Percentiles rank a stretch among this genome's conserved stretches.
These are phyloP conservation scores for Boechera stricta DNA, from an alignment of 345 rosid species.

Conservation along the genomic window DNA sequence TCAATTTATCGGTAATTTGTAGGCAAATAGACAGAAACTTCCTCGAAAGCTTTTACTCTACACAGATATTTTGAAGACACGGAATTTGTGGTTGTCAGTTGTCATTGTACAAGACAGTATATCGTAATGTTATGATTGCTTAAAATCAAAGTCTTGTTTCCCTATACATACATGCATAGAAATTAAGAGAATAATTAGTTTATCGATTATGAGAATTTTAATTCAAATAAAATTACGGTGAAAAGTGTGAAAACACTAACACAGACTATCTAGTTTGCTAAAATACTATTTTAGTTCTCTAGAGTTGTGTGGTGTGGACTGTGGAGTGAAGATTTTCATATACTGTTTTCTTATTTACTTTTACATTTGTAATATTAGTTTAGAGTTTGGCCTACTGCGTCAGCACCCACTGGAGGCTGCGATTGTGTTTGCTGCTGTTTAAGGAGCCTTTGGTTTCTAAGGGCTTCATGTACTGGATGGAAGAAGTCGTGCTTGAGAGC, in stretches of 20 bases:
- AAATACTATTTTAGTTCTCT: neutral
- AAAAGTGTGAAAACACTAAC: neutral
- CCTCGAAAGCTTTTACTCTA: no score
- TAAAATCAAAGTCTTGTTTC: neutral
- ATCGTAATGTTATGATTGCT: neutral
- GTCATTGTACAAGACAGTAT: no score
- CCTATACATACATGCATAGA: neutral
- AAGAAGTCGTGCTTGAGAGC: constrained; percentile 91
- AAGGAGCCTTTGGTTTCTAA: constrained; percentile 57
- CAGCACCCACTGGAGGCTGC: constrained; percentile 8
- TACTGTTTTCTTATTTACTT: neutral
- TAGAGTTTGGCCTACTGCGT: constrained; percentile 15
- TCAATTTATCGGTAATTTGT: no score
- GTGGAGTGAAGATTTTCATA: neutral
- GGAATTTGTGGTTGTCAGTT: no score
- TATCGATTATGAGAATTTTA: neutral
- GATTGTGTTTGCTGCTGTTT: constrained; percentile 42
- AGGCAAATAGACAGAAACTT: no score
- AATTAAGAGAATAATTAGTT: no score
- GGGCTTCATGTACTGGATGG: constrained; percentile 58
- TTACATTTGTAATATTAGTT: constrained; percentile 19
- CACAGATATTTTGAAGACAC: no score
- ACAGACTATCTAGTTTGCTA: neutral
- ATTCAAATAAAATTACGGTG: neutral
- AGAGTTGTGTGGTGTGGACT: neutral